phyloP scores from a whole-genome alignment of 2,329 filamentous ascomycete genomes.

The Claviceps pusilla region DNA sequence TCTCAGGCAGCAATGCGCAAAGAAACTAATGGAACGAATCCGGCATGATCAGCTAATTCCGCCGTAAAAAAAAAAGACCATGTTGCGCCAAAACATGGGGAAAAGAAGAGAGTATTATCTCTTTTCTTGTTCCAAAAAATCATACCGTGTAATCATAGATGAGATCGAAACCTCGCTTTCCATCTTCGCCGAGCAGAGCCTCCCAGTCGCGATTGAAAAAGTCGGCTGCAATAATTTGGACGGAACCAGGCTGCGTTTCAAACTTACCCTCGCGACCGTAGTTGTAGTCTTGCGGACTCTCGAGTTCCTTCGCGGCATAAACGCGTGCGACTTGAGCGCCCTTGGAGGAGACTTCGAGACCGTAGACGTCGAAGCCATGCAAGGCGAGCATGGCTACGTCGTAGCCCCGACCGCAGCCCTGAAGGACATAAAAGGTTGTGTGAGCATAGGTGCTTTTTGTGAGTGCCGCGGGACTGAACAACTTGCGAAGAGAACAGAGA shows the following conservation, averaged over 20 bases:
- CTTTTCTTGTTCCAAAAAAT: neutral
- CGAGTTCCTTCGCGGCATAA: neutral
- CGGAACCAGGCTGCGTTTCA: neutral
- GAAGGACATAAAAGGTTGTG: neutral
- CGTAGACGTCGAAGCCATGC: neutral
- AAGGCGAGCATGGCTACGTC: conserved; percentile 4
- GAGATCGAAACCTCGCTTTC: neutral
- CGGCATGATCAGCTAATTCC: neutral
- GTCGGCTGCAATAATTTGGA: neutral
- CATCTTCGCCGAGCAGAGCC: neutral
- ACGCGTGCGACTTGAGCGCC: conserved; percentile 2
- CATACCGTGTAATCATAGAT: neutral
- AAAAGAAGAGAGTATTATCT: neutral
- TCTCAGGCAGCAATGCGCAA: neutral
- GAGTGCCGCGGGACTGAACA: neutral
- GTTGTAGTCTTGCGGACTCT: neutral
- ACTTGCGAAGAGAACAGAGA: neutral
- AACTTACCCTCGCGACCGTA: neutral
- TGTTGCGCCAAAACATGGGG: neutral
- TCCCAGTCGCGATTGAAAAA: neutral
- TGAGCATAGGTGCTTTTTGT: neutral
- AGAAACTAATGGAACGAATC: neutral
- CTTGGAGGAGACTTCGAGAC: conserved; percentile 4
- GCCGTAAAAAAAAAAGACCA: neutral
- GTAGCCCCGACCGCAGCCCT: neutral